Evolutionary conservation across 345 rosid genomes (phyloP).

Genomic region (Luvunga scandens): DNA sequence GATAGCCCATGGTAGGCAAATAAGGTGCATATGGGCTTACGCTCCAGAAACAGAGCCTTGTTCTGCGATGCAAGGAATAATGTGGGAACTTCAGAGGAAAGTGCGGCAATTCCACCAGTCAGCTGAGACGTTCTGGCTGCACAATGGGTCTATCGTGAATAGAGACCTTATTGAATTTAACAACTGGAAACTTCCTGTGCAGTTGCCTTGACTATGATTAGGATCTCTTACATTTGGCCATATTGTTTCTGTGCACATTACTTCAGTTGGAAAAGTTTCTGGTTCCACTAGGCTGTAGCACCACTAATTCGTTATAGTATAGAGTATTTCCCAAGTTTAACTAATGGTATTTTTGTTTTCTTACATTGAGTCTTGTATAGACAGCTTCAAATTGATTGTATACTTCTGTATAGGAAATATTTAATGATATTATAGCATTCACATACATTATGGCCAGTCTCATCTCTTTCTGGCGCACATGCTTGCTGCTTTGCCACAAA

Average conservation of each 20-base stretch:
- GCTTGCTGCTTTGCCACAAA: background rate
- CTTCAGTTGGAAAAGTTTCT: background rate
- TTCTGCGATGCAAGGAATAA: constrained; percentile 74
- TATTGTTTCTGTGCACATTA: background rate
- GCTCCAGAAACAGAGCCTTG: constrained; percentile 62
- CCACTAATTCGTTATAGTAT: background rate
- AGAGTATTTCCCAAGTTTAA: background rate
- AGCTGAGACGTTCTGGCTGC: constrained; percentile 94
- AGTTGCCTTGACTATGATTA: constrained; percentile 48
- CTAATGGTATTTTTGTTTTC: background rate
- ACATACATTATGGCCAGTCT: background rate
- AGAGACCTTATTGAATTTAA: constrained; percentile 66
- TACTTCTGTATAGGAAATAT: background rate
- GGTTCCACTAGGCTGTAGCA: background rate
- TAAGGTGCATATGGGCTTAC: constrained; percentile 83
- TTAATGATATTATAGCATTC: background rate
- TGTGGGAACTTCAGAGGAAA: constrained; percentile 97
- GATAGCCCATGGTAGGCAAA: constrained; percentile 64
- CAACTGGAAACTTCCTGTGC: constrained; percentile 76
- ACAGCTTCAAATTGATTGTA: background rate
- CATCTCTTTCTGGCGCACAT: background rate
- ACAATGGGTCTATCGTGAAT: constrained; percentile 65
- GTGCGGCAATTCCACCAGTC: constrained; percentile 90
- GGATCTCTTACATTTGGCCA: background rate
- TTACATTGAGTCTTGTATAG: background rate